Evolutionary conservation across 2,329 filamentous ascomycete species (phyloP).

Genomic region (Penicillium sclerotigenum): DNA sequence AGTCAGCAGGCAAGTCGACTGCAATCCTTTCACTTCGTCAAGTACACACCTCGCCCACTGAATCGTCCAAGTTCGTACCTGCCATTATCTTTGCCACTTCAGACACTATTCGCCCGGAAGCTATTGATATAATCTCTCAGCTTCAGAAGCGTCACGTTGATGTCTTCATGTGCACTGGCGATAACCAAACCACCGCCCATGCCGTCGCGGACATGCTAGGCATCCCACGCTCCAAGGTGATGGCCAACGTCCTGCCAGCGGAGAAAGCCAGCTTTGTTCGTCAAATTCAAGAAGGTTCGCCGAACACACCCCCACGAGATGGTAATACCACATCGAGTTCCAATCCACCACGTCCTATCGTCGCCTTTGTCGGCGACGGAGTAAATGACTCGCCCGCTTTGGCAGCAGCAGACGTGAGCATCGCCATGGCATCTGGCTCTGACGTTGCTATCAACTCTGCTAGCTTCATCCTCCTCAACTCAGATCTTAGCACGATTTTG

Average conservation of each 20-base stretch:
- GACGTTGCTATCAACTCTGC: slow-evolving; percentile 81
- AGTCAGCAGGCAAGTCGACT: slow-evolving; percentile 44
- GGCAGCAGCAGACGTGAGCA: slow-evolving; percentile 75
- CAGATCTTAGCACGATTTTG: slow-evolving; percentile 65
- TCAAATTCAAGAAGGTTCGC: slow-evolving; percentile 33
- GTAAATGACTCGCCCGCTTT: slow-evolving; percentile 84
- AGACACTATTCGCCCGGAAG: slow-evolving; percentile 75
- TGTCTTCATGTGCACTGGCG: slow-evolving; percentile 91
- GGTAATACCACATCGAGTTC: not conserved
- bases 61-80: slow-evolving; percentile 44
- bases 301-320: not conserved
- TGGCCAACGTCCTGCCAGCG: slow-evolving; percentile 80
- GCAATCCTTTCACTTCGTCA: slow-evolving; percentile 44
- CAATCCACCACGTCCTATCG: slow-evolving; percentile 48
- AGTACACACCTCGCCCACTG: slow-evolving; percentile 11
- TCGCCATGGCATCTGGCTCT: slow-evolving; percentile 75
- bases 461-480: slow-evolving; percentile 75
- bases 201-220: slow-evolving; percentile 74
- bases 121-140: slow-evolving; percentile 60
- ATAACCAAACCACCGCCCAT: slow-evolving; percentile 78
- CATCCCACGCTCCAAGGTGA: slow-evolving; percentile 70
- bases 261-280: slow-evolving; percentile 60
- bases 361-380: slow-evolving; percentile 83
- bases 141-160: slow-evolving; percentile 65
- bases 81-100: slow-evolving; percentile 70